Percentiles rank a stretch among this genome's conserved stretches.
Evolutionary conservation across 2,329 filamentous ascomycete genomes (phyloP).

Genomic region (Pseudophaeomoniella oleicola): DNA sequence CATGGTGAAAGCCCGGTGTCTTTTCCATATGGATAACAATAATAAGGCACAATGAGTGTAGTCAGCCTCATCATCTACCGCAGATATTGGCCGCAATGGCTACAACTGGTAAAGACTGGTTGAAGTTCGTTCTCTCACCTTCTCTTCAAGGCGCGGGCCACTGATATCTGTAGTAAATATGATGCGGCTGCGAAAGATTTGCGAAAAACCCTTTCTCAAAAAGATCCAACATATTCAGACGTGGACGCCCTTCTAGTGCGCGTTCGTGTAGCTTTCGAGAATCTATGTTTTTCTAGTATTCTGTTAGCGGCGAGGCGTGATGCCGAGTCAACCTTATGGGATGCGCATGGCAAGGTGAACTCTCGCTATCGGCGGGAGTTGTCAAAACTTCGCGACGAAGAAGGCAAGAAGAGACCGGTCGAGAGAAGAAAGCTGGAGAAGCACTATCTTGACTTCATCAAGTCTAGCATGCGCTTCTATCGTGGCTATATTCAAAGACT

Average conservation of each 20-base stretch:
- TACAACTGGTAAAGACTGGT: background rate
- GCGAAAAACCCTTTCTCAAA: background rate
- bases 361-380: constrained; percentile 60
- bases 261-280: background rate
- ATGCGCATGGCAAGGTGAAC: constrained; percentile 63
- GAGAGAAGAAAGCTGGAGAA: constrained; percentile 66
- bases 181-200: background rate
- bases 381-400: constrained; percentile 34
- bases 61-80: background rate
- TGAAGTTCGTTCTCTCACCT: background rate
- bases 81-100: background rate
- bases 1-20: background rate
- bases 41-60: background rate
- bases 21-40: background rate
- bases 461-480: constrained; percentile 79
- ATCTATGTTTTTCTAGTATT: constrained; percentile 32
- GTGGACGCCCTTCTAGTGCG: background rate
- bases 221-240: background rate
- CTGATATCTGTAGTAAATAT: background rate
- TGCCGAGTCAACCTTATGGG: constrained; percentile 63
- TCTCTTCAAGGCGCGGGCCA: background rate
- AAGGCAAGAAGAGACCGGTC: constrained; percentile 38
- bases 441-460: constrained; percentile 71
- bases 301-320: constrained; percentile 45
- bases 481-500: constrained; percentile 69